A percentile compares a stretch with the other conserved stretches of the same genome.
Evolutionary conservation across 2,329 filamentous ascomycete species (phyloP).

Genomic region (Alternaria ventricosa): DNA sequence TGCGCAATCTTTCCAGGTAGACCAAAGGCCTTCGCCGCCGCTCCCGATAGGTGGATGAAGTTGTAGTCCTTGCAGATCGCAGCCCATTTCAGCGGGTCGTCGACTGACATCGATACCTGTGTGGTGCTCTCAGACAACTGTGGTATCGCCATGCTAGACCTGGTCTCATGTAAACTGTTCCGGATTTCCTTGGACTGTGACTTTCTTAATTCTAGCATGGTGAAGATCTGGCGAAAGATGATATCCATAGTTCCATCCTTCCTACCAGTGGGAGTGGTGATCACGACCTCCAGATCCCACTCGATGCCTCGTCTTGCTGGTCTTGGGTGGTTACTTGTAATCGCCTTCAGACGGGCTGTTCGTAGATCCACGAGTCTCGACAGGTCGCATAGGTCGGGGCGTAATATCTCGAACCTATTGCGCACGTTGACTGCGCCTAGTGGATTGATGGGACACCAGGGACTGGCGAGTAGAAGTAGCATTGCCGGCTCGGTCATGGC

Average conservation of each 20-base stretch:
- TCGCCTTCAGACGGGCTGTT: neutral
- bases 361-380: neutral
- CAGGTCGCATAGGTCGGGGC: conserved; percentile 2
- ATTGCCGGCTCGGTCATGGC: conserved; percentile 12
- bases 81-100: conserved; percentile 7
- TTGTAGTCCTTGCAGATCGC: conserved; percentile 14
- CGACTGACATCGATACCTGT: neutral
- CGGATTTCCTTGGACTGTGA: neutral
- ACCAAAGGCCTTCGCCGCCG: conserved; percentile 3
- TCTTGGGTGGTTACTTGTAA: neutral
- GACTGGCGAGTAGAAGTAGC: conserved; percentile 12
- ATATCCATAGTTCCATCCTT: neutral
- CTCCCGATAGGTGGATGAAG: conserved; percentile 6
- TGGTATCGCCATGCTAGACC: neutral
- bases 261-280: neutral
- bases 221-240: conserved; percentile 12
- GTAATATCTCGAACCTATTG: conserved; percentile 9
- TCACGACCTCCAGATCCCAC: conserved; percentile 6
- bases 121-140: neutral
- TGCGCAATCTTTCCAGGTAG: conserved; percentile 11
- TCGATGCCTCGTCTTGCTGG: conserved; percentile 9
- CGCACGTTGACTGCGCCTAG: conserved; percentile 12
- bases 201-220: conserved; percentile 10
- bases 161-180: neutral
- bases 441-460: conserved; percentile 8